These are phyloP conservation scores for Myrica gale DNA, from an alignment of 306 rosid genomes.

Conservation along the genomic window DNA sequence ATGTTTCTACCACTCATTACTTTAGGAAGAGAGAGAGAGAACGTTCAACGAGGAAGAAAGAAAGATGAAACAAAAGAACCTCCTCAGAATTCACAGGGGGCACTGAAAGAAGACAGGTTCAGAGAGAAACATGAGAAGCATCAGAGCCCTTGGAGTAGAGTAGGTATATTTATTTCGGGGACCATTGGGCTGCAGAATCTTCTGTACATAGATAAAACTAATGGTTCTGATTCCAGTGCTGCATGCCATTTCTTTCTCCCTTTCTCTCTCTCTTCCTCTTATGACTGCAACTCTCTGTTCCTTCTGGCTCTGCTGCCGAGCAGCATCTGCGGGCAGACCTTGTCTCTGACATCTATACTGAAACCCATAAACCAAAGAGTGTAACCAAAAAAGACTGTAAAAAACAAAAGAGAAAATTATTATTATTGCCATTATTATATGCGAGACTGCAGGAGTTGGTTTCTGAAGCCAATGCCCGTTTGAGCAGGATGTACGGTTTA, in stretches of 20 bases:
- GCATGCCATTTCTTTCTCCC: constrained; percentile 56
- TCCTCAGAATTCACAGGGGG: constrained; percentile 27
- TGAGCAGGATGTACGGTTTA: constrained; percentile 65
- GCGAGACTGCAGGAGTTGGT: constrained; percentile 54
- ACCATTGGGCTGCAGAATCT: constrained; percentile 87
- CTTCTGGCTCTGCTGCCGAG: constrained; percentile 54
- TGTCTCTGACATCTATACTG: constrained; percentile 94
- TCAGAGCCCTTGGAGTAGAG: constrained; percentile 38
- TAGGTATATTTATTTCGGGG: constrained; percentile 89
- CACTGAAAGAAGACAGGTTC: constrained; percentile 22
- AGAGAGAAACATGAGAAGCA: constrained; percentile 15
- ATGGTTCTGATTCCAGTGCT: constrained; percentile 77
- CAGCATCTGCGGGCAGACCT: constrained; percentile 60
- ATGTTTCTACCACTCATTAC: constrained; percentile 60
- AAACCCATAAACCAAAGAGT: constrained; percentile 75
- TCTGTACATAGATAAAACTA: constrained; percentile 81
- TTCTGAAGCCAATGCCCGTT: constrained; percentile 53
- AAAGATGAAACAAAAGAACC: constrained; percentile 25
- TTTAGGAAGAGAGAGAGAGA: not conserved
- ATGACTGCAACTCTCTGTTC: constrained; percentile 82
- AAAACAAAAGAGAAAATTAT: constrained; percentile 47
- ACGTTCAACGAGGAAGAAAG: not conserved
- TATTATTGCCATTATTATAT: constrained; percentile 40
- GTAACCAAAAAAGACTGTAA: constrained; percentile 11
- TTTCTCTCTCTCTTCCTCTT: constrained; percentile 46